Base-by-base conservation (phyloP, 345 rosid genomes). In the Zanthoxylum bungeanum region DNA sequence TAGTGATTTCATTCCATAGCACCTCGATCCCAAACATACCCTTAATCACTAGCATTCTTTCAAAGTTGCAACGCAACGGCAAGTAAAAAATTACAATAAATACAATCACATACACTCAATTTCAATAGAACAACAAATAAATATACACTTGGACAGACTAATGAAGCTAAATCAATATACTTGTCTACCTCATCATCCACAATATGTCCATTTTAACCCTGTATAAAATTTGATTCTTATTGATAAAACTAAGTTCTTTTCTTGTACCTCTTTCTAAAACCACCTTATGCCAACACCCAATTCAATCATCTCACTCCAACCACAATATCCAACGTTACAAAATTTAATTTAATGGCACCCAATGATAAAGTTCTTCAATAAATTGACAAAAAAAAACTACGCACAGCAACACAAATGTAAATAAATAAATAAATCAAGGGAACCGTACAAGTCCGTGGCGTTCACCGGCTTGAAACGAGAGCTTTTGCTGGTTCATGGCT, bases 401-500 rank as follows among this genome's bases (percentile, higher is more conserved):
- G n/a, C n/a, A n/a, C n/a, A n/a, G n/a, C n/a, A n/a, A n/a, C n/a
- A n/a, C n/a, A 55, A 8, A 14, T n/a, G 8, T 42, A 8, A 2
- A n/a, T 2, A n/a, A 25, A 50, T 0, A 34, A 49, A 61, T 39
- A 14, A 68, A 33, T 61, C 60, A 53, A 27, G 19, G 49, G n/a
- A 77, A n/a, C 61, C 44, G 46, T 76, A 89, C 91, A 72, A 87
- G 82, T 27, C 91, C 88, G 64, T 87, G 91, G 55, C 94, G 88
- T 77, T 89, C 91, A 30, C 94, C 94, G 61, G 90, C 90, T 75
- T 85, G 90, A 55, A 89, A 89, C 28, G 94, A 89, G 12, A 84
- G 76, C 47, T 86, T 88, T 79, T 89, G 92, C 36, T 89, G 91
- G 64, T 85, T 89, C 94, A 87, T 85, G 22, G 90, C 83, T 77